Conservation (phyloP, 2,329 filamentous ascomycete species). For the Orbilia oligospora region DNA sequence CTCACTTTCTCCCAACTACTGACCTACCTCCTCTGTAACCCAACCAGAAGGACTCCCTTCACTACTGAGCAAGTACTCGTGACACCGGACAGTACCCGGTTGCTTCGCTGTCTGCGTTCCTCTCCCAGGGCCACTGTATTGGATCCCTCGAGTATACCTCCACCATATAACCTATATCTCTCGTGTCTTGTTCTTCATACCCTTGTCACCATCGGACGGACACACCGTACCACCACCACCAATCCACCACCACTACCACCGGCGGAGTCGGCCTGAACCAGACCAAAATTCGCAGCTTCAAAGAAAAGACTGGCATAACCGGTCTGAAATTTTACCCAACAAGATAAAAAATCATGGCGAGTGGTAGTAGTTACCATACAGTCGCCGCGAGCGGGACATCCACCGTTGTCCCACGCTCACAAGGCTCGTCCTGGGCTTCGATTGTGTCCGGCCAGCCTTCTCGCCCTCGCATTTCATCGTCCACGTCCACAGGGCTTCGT, state of each 20-base stretch:
- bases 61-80: conserved; percentile 21
- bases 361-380: conserved; percentile 8
- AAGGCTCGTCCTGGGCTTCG: conserved; percentile 53
- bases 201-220: conserved; percentile 23
- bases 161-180: conserved; percentile 1
- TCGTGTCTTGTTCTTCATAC: conserved; percentile 7
- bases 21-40: neutral
- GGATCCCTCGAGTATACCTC: conserved; percentile 1
- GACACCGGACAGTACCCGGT: conserved; percentile 19
- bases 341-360: conserved; percentile 12
- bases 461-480: conserved; percentile 48
- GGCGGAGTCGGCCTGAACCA: conserved; percentile 40
- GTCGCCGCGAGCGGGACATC: conserved; percentile 24
- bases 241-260: conserved; percentile 13
- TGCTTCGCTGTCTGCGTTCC: conserved; percentile 23
- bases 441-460: conserved; percentile 58
- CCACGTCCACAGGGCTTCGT: conserved; percentile 41
- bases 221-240: conserved; percentile 20
- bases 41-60: neutral
- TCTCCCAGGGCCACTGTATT: neutral
- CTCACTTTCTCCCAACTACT: neutral
- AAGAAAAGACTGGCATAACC: neutral
- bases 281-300: conserved; percentile 25
- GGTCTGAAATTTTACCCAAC: neutral
- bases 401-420: conserved; percentile 34